Percentiles rank a stretch among this genome's conserved stretches.
These are phyloP conservation scores for Diatrype stigma DNA, from an alignment of 2,329 filamentous ascomycete genomes.

Conservation along the genomic window DNA sequence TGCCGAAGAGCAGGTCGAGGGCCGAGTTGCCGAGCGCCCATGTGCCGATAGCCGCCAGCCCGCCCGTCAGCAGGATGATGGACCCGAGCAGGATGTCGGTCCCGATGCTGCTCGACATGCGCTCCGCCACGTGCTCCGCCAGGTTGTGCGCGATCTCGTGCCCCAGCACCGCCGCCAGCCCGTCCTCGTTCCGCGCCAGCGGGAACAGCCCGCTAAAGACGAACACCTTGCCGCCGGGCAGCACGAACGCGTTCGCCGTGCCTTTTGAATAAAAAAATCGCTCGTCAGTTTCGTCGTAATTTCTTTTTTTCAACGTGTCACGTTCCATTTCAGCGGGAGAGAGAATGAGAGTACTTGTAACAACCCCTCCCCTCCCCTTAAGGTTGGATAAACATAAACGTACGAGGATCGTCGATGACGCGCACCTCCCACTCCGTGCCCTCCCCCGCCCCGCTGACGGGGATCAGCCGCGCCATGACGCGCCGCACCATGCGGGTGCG, in stretches of 20 bases:
- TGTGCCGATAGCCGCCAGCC: slow-evolving; percentile 37
- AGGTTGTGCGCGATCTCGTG: slow-evolving; percentile 79
- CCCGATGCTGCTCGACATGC: slow-evolving; percentile 50
- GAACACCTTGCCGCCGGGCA: slow-evolving; percentile 76
- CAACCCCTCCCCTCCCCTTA: slow-evolving; percentile 4
- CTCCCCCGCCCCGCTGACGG: slow-evolving; percentile 56
- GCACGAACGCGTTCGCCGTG: slow-evolving; percentile 70
- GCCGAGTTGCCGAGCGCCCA: slow-evolving; percentile 42
- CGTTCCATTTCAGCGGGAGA: no score
- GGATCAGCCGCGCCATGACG: slow-evolving; percentile 64
- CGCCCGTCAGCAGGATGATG: slow-evolving; percentile 44
- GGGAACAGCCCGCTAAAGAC: slow-evolving; percentile 70
- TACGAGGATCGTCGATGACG: slow-evolving; percentile 64
- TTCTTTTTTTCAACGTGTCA: no score
- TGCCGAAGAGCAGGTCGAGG: slow-evolving; percentile 59
- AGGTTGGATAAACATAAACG: no score
- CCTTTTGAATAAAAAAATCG: slow-evolving; percentile 25
- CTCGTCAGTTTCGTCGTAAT: no score
- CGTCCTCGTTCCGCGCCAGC: slow-evolving; percentile 63
- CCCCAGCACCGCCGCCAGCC: slow-evolving; percentile 69
- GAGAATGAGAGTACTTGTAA: slow-evolving; percentile 1
- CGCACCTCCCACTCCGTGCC: slow-evolving; percentile 64
- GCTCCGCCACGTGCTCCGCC: slow-evolving; percentile 64
- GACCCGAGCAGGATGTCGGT: slow-evolving; percentile 47
- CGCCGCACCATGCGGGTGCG: slow-evolving; percentile 53